Percentiles rank a stretch among this genome's conserved stretches.
Conservation (phyloP, 352 stramenopile genomes). For the Phytophthora idaei region DNA sequence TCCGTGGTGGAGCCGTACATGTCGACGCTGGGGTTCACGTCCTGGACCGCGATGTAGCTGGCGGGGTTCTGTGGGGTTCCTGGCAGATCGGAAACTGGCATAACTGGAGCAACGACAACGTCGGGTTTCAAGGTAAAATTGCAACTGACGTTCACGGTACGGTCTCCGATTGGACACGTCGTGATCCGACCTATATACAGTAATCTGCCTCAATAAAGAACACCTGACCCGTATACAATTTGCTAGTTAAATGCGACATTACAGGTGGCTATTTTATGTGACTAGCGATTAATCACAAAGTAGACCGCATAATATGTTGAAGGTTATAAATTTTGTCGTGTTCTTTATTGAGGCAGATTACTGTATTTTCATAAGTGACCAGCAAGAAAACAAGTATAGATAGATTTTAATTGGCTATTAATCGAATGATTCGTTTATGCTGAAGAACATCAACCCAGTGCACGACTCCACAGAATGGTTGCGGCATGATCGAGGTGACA, state of each 20-base stretch:
- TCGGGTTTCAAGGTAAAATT: conserved; percentile 8
- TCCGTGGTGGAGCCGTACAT: conserved; percentile 15
- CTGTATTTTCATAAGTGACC: no score
- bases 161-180: background rate
- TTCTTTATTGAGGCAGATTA: no score
- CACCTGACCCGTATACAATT: no score
- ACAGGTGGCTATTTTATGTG: no score
- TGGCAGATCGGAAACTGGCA: conserved; percentile 15
- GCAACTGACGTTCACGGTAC: conserved; percentile 4
- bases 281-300: no score
- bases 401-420: background rate
- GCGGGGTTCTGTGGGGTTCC: conserved; percentile 6
- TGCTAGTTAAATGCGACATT: no score
- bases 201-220: no score
- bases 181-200: background rate
- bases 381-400: background rate
- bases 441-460: background rate
- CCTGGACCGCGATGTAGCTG: conserved; percentile 12
- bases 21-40: conserved; percentile 4
- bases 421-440: background rate
- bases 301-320: no score
- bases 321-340: no score
- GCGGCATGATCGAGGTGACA: no score
- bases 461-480: background rate
- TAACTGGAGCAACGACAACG: background rate